Evolutionary conservation across 177 flowering plant species (phyloP), one percentile per base, ranked within the genome.

Genomic region (Tripterygium wilfordii): DNA sequence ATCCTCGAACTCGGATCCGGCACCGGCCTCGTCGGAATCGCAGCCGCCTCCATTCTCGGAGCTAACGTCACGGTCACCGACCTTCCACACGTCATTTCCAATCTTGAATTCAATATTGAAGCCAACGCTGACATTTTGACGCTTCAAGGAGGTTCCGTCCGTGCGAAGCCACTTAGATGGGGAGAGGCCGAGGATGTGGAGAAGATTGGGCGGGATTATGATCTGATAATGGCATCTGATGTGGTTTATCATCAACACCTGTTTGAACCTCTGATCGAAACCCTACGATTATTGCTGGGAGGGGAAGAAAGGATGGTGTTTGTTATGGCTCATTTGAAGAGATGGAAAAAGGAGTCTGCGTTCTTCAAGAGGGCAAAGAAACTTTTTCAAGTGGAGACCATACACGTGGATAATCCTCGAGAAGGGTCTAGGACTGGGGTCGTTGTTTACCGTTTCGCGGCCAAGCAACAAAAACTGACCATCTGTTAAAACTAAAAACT

Each of bases 1-100:
- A 57, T 91, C 30, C 85, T 91, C 18, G 98, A 91, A 70, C 82
- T 91, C 20, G 98, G 96, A 2, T 85, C 98, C 4, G 97, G 99
- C 20, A 94, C 97, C 0, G 99, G 99, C 30, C 57, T 89, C 6
- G 95, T 80, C 3, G 99, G 97, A 28, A 81, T 94, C 16, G 74
- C 85, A 1, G 96, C 97, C 0, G 96, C 97, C 3, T 73, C 71
- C 5, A 51, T 66, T 1, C 80, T 94, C 15, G 70, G 73, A 1
- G 95, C 88, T 14, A 36, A 55, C 3, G 85, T 85, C 27, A 83
- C 84, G 15, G 60, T 87, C 57, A 84, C 97, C 0, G 99, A 94
- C 59, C 90, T 94, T 39, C 86, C 95, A 0, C 82, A 79, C 50
- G 97, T 83, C 19, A 48, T 82, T 24, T 70, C 78, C 25, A 94